Evolutionary conservation across 257 asterid species (phyloP).

Genomic region (Oldenlandia corymbosa): DNA sequence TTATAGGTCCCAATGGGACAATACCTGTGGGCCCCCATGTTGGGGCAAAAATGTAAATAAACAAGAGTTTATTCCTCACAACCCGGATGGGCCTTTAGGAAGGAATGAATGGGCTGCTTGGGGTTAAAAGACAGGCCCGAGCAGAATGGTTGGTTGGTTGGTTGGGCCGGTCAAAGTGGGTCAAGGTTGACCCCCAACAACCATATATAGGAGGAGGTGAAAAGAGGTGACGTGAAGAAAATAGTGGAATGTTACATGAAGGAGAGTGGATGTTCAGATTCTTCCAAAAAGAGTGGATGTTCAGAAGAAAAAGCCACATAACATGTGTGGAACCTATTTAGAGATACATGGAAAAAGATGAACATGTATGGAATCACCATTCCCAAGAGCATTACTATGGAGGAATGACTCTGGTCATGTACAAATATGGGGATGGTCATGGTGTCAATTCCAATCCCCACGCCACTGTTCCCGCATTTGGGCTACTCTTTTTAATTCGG

Average conservation of each 20-base stretch:
- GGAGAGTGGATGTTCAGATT: conserved; percentile 22
- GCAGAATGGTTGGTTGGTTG: too few species aligned
- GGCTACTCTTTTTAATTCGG: neutral
- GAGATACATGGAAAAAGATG: conserved; percentile 30
- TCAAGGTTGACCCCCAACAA: too few species aligned
- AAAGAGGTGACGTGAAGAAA: conserved; percentile 28
- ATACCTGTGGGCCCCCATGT: too few species aligned
- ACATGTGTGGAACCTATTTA: conserved; percentile 11
- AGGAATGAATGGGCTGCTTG: too few species aligned
- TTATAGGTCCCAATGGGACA: too few species aligned
- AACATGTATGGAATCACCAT: conserved; percentile 17
- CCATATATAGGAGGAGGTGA: conserved; percentile 4
- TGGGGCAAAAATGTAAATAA: too few species aligned
- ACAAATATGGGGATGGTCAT: conserved; percentile 32
- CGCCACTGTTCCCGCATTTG: neutral
- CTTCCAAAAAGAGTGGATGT: too few species aligned
- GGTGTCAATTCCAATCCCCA: neutral
- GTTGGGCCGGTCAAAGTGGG: too few species aligned
- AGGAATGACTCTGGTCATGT: conserved; percentile 44
- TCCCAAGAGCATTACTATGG: conserved; percentile 26
- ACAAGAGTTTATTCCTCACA: too few species aligned
- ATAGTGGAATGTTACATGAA: conserved; percentile 43
- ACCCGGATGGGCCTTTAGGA: too few species aligned
- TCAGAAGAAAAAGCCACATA: conserved; percentile 23
- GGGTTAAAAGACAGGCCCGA: too few species aligned